phyloP scores from a whole-genome alignment of 2,329 filamentous ascomycete genomes.

The Neofusicoccum ribis region DNA sequence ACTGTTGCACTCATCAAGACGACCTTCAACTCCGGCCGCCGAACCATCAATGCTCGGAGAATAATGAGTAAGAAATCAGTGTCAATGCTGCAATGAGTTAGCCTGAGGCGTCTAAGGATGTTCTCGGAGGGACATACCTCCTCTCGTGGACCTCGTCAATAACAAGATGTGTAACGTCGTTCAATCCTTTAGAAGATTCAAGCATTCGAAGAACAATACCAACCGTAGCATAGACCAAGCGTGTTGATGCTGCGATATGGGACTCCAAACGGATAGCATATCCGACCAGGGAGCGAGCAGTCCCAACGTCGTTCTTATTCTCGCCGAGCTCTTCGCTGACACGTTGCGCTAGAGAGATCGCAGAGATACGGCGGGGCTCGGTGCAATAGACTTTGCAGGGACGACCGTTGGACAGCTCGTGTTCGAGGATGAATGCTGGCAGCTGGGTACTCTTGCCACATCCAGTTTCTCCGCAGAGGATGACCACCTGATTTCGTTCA shows the following conservation, averaged over 20 bases:
- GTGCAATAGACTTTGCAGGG: constrained; percentile 93
- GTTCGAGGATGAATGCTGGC: constrained; percentile 89
- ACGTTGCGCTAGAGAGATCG: constrained; percentile 86
- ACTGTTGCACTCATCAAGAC: constrained; percentile 98
- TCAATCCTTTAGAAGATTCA: constrained; percentile 80
- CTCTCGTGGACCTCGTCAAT: constrained; percentile 98
- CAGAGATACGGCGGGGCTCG: constrained; percentile 91
- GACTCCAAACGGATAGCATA: constrained; percentile 94
- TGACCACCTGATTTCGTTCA: constrained; percentile 78
- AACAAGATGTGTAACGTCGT: constrained; percentile 88
- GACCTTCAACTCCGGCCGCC: constrained; percentile 82
- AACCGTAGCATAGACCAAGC: constrained; percentile 83
- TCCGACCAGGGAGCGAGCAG: constrained; percentile 78
- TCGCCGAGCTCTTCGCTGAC: constrained; percentile 96
- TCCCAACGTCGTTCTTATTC: constrained; percentile 77
- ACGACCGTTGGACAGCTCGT: constrained; percentile 77
- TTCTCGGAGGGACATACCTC: constrained; percentile 37
- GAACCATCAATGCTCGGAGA: constrained; percentile 75
- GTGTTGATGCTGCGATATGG: constrained; percentile 77
- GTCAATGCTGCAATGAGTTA: constrained; percentile 65
- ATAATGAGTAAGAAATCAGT: constrained; percentile 95
- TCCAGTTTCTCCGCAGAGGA: constrained; percentile 94
- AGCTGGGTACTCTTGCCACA: constrained; percentile 98
- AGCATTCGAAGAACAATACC: constrained; percentile 98
- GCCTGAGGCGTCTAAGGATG: background rate